Percentiles rank a stretch among this genome's conserved stretches.
Conservation (phyloP, 1,284 basidiomycete genomes). For the Cutaneotrichosporon spelunceum region DNA sequence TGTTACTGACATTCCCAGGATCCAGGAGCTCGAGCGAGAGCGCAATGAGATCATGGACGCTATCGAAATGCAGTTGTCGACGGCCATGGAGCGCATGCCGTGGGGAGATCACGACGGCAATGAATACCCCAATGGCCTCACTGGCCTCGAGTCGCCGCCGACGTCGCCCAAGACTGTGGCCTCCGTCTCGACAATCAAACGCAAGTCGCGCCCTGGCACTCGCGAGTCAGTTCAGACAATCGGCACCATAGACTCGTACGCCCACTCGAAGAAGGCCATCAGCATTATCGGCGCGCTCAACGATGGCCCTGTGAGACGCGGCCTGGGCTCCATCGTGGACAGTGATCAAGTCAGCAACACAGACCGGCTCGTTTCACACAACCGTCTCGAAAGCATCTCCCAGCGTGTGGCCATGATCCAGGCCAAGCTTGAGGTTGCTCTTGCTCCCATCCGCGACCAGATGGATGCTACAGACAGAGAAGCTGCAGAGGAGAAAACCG, state of each 20-base stretch:
- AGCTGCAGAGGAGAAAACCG: slow-evolving; percentile 1
- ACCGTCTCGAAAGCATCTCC: slow-evolving; percentile 30
- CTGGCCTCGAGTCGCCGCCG: slow-evolving; percentile 11
- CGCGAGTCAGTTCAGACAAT: slow-evolving; percentile 28
- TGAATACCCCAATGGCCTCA: background rate
- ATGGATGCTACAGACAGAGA: too few relatives aligned
- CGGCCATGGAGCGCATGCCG: slow-evolving; percentile 34
- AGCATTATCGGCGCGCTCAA: slow-evolving; percentile 28
- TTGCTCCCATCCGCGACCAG: slow-evolving; percentile 18
- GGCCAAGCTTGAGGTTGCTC: slow-evolving; percentile 34
- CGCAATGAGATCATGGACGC: slow-evolving; percentile 48
- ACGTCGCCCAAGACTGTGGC: slow-evolving; percentile 2
- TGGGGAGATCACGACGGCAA: slow-evolving; percentile 7
- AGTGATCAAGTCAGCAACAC: slow-evolving; percentile 21
- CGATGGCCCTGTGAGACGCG: slow-evolving; percentile 19
- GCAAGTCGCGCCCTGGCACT: slow-evolving; percentile 23
- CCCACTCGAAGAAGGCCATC: slow-evolving; percentile 14
- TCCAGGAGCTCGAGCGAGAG: slow-evolving; percentile 49
- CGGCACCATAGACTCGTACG: slow-evolving; percentile 23
- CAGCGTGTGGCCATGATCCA: slow-evolving; percentile 34
- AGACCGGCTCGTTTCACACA: slow-evolving; percentile 16
- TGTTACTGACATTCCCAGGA: slow-evolving; percentile 25
- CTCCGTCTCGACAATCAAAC: slow-evolving; percentile 1
- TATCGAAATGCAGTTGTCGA: slow-evolving; percentile 46
- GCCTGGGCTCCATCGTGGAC: slow-evolving; percentile 23